Evolutionary conservation across 495 filamentous ascomycete genomes (phyloP), one percentile per base, ranked within the genome.

Genomic region (Echria macrotheca): DNA sequence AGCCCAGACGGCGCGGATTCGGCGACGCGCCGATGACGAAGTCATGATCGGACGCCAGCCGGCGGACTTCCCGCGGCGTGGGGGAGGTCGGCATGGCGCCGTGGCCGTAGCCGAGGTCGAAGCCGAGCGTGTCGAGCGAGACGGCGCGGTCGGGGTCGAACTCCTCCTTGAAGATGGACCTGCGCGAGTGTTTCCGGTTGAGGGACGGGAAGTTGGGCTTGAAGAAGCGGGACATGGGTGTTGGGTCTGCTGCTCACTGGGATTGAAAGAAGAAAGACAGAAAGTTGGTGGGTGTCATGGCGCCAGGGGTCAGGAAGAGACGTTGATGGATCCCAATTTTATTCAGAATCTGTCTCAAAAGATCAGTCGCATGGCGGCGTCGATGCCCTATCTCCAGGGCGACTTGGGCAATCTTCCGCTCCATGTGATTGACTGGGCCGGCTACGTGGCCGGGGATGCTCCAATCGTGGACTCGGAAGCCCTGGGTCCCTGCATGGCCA

Each of bases 21-120:
- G 58, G 53, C 3, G 39, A 35, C 5, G 57, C 60, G 8, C 50
- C 53, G 1, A 55, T 42, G 22, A 65, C 57, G 26, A 60, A 65
- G 19, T 60, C 52, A 33, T 65, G 62, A 24, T 63, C 57, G 0
- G 62, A 60, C 3, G 62, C 62, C 26, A 63, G 50, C 4, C 59
- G 57, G 5, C 56, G 45, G 15, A 65, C 23, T 33, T 60, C 57
- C 29, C 60, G 25, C 1, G 59, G 57, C 1, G 62, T 65, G 0
- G 56, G 56, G 1, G 52, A 54, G 14, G 29, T 41, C 11, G 33
- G 22, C 58, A 57, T 58, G 45, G 36, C 44, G 43, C 14, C 40
- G 11, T 44, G 35, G 9, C 40, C 47, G 41, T 46, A 36, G 45
- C 10, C 28, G 12, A 12, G 7, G 28, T 6, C 28, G 6, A 12